Evolutionary conservation across 1,284 basidiomycete species (phyloP), one percentile per base, ranked within the genome.

Genomic region (Chiua sp.): DNA sequence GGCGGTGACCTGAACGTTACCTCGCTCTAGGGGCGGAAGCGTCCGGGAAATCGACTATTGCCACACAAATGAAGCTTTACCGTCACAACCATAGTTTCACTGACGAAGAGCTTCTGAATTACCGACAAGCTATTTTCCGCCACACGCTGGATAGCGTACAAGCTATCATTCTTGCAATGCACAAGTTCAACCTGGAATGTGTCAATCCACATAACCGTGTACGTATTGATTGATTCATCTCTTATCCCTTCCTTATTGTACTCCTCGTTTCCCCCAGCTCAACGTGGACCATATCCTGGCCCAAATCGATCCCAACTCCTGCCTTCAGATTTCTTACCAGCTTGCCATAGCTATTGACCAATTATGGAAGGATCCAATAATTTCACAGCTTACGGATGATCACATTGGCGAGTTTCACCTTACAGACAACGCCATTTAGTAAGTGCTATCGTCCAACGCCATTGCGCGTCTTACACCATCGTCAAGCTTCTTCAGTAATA

Each of bases 361-460:
- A 48, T 78, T 98, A 7, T 97, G 95, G 94, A 86, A 91, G 65
- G 97, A 99, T 76, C 92, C 94, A 8, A 87, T 95, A 66, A 95
- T 98, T 37, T 85, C 90, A 0, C 84, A 84, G 59, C 83, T 98
- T 32, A 90, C 98, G 85, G 94, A 98, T 68, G 26, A 26, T 26
- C 88, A 92, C 63, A 84, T 84, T 46, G 92, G 85, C 73, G 91
- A 98, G 64, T 98, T 98, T 71, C 98, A 98, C 74, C 79, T 98
- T 22, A 98, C 98, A 96, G 97, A 98, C 76, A 95, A 89, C 53
- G 96, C 96, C 0, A 82, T 84, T 49, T 98, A 98, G 91, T 95
- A 72, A 93, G 94, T 42, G 96, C 97, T 1, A 77, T 90, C 12
- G 96, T 10, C 33, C 7, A 15, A 15, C 33, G 4, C 33, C 15